phyloP scores from a whole-genome alignment of 257 asterid genomes.

The Anisodus tanguticus region DNA sequence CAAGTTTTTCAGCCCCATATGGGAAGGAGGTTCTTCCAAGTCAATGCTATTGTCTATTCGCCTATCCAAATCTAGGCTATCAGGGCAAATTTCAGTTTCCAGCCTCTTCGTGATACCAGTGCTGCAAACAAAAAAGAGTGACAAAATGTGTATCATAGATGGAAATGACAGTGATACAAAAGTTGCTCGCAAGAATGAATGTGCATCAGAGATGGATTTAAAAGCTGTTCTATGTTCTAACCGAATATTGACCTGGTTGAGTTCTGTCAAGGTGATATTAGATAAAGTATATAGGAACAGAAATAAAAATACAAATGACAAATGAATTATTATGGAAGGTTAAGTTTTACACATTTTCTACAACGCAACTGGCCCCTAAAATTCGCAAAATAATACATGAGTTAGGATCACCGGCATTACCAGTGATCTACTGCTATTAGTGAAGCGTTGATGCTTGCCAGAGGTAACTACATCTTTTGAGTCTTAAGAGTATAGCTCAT shows the following conservation, averaged over 20 bases:
- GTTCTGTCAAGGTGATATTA: not conserved
- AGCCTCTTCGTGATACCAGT: not conserved
- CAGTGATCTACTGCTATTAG: not conserved
- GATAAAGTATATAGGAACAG: too few species aligned
- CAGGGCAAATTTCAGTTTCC: not conserved
- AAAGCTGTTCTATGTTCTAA: not conserved
- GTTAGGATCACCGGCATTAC: too few species aligned
- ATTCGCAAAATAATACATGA: not conserved
- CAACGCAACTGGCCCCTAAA: not conserved
- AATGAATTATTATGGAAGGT: not conserved
- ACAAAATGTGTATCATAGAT: not conserved
- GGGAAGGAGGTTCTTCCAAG: not conserved
- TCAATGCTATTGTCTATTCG: not conserved
- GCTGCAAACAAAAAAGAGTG: conserved; percentile 15
- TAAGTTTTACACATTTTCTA: conserved; percentile 7
- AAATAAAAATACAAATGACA: not conserved
- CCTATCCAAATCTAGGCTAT: not conserved
- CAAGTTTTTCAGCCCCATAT: not conserved
- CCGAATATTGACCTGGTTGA: not conserved
- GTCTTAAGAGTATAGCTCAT: not conserved
- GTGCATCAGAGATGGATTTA: not conserved
- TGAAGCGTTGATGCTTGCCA: not conserved
- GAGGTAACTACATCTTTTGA: not conserved
- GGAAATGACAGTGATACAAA: not conserved
- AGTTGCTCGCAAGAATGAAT: not conserved